phyloP scores from a whole-genome alignment of 495 filamentous ascomycete species.

The Melanomma pulvis-pyrius region DNA sequence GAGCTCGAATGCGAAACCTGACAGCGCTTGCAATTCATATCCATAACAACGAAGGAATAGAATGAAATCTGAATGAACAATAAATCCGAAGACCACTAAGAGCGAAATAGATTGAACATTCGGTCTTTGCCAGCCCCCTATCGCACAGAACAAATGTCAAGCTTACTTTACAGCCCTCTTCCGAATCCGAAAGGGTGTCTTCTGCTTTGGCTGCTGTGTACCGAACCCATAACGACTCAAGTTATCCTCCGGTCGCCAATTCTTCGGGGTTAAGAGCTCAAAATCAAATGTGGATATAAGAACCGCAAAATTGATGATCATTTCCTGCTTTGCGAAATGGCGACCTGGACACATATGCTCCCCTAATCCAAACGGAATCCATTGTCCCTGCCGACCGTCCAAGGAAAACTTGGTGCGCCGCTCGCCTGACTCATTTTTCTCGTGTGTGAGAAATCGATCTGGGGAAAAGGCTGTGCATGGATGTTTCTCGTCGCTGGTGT shows the following conservation, averaged over 20 bases:
- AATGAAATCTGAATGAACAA: no score
- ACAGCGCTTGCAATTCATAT: no score
- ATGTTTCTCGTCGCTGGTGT: background rate
- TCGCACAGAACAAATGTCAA: no score
- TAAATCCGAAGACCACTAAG: no score
- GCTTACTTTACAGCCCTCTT: no score
- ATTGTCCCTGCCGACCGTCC: slow-evolving; percentile 3
- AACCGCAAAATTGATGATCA: slow-evolving; percentile 10
- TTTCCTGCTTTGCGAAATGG: slow-evolving; percentile 31
- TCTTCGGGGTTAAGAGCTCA: slow-evolving; percentile 7
- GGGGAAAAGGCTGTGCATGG: background rate
- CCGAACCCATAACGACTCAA: slow-evolving; percentile 4
- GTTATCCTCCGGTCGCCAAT: background rate
- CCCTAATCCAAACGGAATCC: slow-evolving; percentile 23
- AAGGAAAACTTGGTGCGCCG: background rate
- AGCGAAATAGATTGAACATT: no score
- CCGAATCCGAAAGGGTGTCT: background rate
- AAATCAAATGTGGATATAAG: slow-evolving; percentile 21
- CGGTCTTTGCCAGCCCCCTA: no score
- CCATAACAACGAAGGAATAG: no score
- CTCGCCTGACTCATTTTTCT: background rate
- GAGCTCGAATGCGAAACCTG: no score
- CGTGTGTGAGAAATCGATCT: no score
- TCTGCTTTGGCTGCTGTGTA: background rate
- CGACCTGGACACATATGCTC: slow-evolving; percentile 25